phyloP scores from a whole-genome alignment of 2,329 filamentous ascomycete genomes.

The Kalaharituber pfeilii region DNA sequence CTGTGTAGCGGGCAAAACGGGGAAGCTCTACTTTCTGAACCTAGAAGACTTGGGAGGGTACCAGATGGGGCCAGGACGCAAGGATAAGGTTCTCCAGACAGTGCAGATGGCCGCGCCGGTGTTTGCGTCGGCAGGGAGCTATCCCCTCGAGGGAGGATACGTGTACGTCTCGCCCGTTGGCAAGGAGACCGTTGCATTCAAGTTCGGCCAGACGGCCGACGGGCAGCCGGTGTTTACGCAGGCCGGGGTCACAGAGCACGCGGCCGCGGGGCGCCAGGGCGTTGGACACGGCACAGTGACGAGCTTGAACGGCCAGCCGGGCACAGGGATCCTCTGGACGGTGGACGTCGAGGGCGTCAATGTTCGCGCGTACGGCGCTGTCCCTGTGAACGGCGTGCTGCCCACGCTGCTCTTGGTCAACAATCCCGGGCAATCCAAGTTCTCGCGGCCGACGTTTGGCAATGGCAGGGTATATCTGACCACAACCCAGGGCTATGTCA shows the following conservation, averaged over 20 bases:
- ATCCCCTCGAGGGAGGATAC: conserved; percentile 33
- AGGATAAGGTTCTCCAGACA: conserved; percentile 31
- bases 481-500: conserved; percentile 35
- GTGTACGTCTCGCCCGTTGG: conserved; percentile 38
- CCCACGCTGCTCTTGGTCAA: conserved; percentile 36
- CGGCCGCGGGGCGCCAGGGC: conserved; percentile 38
- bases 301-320: conserved; percentile 36
- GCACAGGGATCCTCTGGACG: conserved; percentile 41
- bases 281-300: conserved; percentile 41
- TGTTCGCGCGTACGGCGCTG: conserved; percentile 37
- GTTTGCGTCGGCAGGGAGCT: conserved; percentile 33
- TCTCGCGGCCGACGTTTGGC: conserved; percentile 41
- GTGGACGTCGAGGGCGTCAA: conserved; percentile 38
- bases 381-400: conserved; percentile 33
- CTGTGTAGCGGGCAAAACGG: conserved; percentile 34
- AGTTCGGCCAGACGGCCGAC: conserved; percentile 35
- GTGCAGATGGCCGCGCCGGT: conserved; percentile 35
- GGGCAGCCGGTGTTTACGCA: conserved; percentile 39
- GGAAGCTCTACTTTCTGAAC: conserved; percentile 36
- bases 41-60: conserved; percentile 36
- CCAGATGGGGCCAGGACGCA: conserved; percentile 30
- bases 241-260: conserved; percentile 34
- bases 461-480: conserved; percentile 40
- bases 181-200: conserved; percentile 39
- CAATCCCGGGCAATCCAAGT: conserved; percentile 38